A percentile compares a stretch with the other conserved stretches of the same genome.
These are phyloP conservation scores for Mycena crocata DNA, from an alignment of 768 basidiomycete genomes.

Conservation along the genomic window DNA sequence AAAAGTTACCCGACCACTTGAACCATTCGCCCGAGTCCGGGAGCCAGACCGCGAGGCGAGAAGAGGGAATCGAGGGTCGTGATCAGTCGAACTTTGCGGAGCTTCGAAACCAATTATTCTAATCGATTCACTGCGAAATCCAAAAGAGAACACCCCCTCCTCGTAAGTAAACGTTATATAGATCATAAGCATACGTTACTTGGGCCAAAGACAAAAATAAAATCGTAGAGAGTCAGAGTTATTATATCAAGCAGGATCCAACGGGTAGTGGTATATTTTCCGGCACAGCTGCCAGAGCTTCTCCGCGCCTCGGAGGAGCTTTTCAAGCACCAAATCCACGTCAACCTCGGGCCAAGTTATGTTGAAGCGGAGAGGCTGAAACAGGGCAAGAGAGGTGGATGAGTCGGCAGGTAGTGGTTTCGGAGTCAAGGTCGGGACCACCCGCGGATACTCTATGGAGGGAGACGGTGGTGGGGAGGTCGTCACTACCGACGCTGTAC, in stretches of 20 bases:
- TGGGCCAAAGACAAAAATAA: too few relatives aligned
- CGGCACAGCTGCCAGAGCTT: slow-evolving; percentile 61
- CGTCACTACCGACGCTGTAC: slow-evolving; percentile 2
- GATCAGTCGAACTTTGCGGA: background rate
- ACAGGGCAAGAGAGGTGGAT: slow-evolving; percentile 7
- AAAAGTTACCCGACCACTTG: too few relatives aligned
- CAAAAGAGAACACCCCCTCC: slow-evolving; percentile 6
- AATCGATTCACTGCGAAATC: background rate
- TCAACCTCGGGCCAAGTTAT: slow-evolving; percentile 32
- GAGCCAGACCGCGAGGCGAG: too few relatives aligned
- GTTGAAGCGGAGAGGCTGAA: slow-evolving; percentile 39
- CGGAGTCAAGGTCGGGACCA: slow-evolving; percentile 14
- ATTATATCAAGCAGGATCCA: slow-evolving; percentile 57
- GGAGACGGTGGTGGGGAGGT: slow-evolving; percentile 24
- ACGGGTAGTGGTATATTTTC: slow-evolving; percentile 66
- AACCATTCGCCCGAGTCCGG: too few relatives aligned
- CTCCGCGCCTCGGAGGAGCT: slow-evolving; percentile 52
- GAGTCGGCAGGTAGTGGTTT: too few relatives aligned
- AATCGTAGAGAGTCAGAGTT: slow-evolving; percentile 19
- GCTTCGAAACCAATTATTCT: background rate
- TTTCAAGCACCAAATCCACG: slow-evolving; percentile 45
- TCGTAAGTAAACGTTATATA: background rate
- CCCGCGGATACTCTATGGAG: slow-evolving; percentile 11
- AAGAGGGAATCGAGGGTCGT: too few relatives aligned
- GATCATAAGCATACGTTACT: slow-evolving; percentile 13